These are phyloP conservation scores for Eucalyptus tenuipes DNA, from an alignment of 345 rosid species.

Conservation along the genomic window DNA sequence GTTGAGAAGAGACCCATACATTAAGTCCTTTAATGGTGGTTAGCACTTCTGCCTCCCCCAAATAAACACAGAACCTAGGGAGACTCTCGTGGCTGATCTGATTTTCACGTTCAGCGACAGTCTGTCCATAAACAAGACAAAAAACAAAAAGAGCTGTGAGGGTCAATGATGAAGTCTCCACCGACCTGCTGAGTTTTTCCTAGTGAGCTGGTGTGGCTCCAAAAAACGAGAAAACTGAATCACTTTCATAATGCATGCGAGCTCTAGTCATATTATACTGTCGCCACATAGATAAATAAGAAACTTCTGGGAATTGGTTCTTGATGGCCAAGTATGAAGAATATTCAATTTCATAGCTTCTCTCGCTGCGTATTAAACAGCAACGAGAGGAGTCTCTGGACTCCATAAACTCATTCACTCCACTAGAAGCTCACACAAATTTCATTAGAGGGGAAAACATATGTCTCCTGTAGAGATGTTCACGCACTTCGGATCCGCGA, in stretches of 20 bases:
- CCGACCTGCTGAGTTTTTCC: neutral
- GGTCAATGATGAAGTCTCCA: neutral
- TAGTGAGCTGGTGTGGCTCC: neutral
- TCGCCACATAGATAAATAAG: neutral
- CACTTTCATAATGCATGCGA: neutral
- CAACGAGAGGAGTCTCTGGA: neutral
- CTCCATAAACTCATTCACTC: neutral
- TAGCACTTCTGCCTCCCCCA: neutral
- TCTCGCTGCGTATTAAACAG: conserved; percentile 7
- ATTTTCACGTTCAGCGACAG: neutral
- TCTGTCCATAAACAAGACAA: neutral
- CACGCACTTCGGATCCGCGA: neutral
- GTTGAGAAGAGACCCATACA: neutral
- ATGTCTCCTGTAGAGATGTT: neutral
- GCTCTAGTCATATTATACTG: neutral
- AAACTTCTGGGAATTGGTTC: neutral
- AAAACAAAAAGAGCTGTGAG: neutral
- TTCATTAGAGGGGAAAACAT: neutral
- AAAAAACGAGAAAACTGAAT: neutral
- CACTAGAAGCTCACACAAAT: neutral
- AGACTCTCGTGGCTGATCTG: neutral
- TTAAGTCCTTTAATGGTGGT: neutral
- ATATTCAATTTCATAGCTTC: conserved; percentile 3
- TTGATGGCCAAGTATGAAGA: neutral
- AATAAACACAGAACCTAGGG: neutral